A percentile compares a stretch with the other conserved stretches of the same genome.
Evolutionary conservation across 2,329 filamentous ascomycete species (phyloP).

Genomic region (Botrytis porri): DNA sequence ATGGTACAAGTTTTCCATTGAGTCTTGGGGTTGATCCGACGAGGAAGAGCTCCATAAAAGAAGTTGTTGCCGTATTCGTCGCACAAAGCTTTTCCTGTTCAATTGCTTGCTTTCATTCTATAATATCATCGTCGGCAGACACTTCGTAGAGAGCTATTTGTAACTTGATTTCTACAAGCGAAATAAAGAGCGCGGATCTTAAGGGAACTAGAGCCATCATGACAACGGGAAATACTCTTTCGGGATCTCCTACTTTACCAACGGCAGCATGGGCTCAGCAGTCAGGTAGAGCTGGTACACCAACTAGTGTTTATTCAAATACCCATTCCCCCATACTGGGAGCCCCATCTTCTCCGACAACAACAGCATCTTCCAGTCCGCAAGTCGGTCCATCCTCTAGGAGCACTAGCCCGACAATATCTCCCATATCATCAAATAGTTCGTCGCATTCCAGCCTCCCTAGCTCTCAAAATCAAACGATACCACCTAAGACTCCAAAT

Average conservation of each 20-base stretch:
- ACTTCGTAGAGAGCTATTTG: not conserved
- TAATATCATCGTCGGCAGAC: not conserved
- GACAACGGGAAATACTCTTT: not conserved
- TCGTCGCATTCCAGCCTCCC: not conserved
- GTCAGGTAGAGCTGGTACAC: not conserved
- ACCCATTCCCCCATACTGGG: not conserved
- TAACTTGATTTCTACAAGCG: not conserved
- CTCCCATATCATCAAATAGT: not conserved
- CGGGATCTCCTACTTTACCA: not conserved
- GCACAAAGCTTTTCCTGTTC: not conserved
- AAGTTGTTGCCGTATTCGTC: not conserved
- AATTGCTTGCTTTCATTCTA: not conserved
- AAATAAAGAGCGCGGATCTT: not conserved
- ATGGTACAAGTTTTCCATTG: not conserved
- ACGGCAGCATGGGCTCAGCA: constrained; percentile 1
- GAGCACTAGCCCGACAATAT: constrained; percentile 3
- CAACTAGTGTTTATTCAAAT: constrained; percentile 2
- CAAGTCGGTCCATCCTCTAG: not conserved
- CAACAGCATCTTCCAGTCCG: not conserved
- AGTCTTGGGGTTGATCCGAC: not conserved
- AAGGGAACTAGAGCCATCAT: not conserved
- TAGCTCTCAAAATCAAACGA: not conserved
- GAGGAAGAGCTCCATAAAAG: not conserved
- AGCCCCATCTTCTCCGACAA: not conserved
- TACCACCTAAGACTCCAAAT: constrained; percentile 14